Evolutionary conservation across 371 early-diverging fungal species (phyloP).

Genomic region (Rhizopus sp.): DNA sequence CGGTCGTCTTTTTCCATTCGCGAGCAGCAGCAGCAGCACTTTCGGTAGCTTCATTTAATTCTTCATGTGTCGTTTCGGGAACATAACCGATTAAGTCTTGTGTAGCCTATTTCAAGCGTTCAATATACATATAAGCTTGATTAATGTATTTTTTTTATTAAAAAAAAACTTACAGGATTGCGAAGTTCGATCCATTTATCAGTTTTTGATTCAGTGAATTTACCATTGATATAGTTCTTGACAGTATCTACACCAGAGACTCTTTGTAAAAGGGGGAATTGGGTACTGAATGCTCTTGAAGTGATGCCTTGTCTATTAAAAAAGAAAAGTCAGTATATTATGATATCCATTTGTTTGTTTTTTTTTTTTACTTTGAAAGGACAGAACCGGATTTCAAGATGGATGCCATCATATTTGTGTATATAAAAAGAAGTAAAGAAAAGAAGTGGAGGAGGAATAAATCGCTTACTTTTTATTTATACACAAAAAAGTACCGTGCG

Average conservation of each 20-base stretch:
- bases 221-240: slow-evolving; percentile 88
- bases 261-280: slow-evolving; percentile 41
- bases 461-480: too few relatives aligned
- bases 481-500: background rate
- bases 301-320: background rate
- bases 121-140: background rate
- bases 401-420: background rate
- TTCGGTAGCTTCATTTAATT: slow-evolving; percentile 82
- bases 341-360: background rate
- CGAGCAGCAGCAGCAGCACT: slow-evolving; percentile 81
- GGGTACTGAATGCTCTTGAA: slow-evolving; percentile 39
- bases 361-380: background rate
- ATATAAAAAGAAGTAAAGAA: background rate
- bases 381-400: background rate
- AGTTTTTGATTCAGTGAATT: slow-evolving; percentile 89
- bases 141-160: background rate
- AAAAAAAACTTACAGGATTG: slow-evolving; percentile 75
- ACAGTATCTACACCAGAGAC: slow-evolving; percentile 56
- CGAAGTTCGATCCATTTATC: slow-evolving; percentile 87
- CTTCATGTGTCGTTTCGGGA: slow-evolving; percentile 88
- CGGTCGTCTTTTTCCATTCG: slow-evolving; percentile 86
- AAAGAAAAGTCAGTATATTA: background rate
- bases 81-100: slow-evolving; percentile 90
- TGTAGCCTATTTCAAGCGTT: slow-evolving; percentile 67
- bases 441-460: background rate